Evolutionary conservation across 331 rosid species (phyloP), one percentile per base, ranked within the genome.

Genomic region (Stylosanthes scabra): DNA sequence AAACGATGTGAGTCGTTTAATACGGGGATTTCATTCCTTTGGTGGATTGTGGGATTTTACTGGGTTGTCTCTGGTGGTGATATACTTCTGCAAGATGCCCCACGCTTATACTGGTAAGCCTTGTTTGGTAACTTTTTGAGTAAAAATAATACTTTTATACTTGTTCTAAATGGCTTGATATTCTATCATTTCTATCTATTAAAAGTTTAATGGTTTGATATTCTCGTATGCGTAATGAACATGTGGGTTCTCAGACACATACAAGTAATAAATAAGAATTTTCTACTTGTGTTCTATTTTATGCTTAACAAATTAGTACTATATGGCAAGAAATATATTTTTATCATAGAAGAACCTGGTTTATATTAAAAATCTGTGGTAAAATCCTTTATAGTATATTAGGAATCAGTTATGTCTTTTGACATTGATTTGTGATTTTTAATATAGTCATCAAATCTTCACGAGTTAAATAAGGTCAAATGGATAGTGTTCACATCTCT

Each of bases 11-110:
- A 95, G 79, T 86, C 97, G 1, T 70, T 90, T 66, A 95, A 92
- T 76, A 95, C 96, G 5, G 78, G 94, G 86, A 86, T 75, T 12
- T 95, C 99, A 7, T 90, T 95, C 81, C 68, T 95, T 68, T 95
- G 99, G 99, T 95, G 99, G 97, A 82, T 92, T 63, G 78, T 88
- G 83, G 99, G 99, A 81, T 92, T 92, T 84, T 92, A 88, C 79
- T 95, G 99, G 99, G 96, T 95, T 41, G 83, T 95, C 81, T 83
- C 98, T 68, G 97, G 98, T 5, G 97, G 90, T 31, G 87, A 88
- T 56, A 1, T 8, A 31, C 98, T 92, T 77, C 37, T 87, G 83
- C 93, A 71, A 73, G 40, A 79, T 77, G 99, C 99, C 72, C 98
- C 98, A 2, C 87, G 66, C 63, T 86, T 95, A 80, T 95, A 92